These are phyloP conservation scores for Gentiana macrophylla DNA, from an alignment of 257 asterid species.

Conservation along the genomic window DNA sequence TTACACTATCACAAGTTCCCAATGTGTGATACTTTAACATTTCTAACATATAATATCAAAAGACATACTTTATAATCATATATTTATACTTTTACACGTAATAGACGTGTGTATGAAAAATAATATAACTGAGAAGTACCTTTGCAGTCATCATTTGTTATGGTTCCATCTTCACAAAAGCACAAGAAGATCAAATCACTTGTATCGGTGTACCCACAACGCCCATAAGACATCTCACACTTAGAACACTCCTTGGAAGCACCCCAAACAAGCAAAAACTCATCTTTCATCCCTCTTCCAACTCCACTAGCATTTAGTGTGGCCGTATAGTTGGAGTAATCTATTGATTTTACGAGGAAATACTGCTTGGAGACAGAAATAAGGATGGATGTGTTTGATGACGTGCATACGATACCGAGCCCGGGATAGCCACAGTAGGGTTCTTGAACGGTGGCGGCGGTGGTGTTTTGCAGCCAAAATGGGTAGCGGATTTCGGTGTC, in stretches of 20 bases:
- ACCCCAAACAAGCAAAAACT: constrained; percentile 18
- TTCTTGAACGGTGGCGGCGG: neutral
- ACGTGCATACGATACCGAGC: constrained; percentile 11
- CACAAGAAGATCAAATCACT: constrained; percentile 4
- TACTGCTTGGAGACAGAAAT: neutral
- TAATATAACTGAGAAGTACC: constrained; percentile 1
- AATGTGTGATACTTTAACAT: too few relatives aligned
- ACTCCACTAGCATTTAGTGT: neutral
- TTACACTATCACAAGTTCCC: too few relatives aligned
- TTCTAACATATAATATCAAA: too few relatives aligned
- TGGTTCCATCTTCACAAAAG: constrained; percentile 14
- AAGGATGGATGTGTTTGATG: neutral
- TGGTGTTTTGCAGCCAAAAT: constrained; percentile 7
- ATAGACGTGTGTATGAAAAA: neutral
- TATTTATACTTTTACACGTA: too few relatives aligned
- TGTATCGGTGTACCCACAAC: constrained; percentile 13
- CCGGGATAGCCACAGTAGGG: constrained; percentile 21
- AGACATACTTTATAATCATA: too few relatives aligned
- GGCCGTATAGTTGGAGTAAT: neutral
- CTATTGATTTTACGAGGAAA: constrained; percentile 8
- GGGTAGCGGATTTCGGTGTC: constrained; percentile 12
- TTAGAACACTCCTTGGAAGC: neutral
- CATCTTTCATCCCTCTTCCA: constrained; percentile 7
- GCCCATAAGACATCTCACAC: constrained; percentile 15
- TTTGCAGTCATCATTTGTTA: neutral